Percentiles rank a stretch among this genome's conserved stretches.
Evolutionary conservation across 805 yeast species (phyloP).

Genomic region (Starmerella apis): DNA sequence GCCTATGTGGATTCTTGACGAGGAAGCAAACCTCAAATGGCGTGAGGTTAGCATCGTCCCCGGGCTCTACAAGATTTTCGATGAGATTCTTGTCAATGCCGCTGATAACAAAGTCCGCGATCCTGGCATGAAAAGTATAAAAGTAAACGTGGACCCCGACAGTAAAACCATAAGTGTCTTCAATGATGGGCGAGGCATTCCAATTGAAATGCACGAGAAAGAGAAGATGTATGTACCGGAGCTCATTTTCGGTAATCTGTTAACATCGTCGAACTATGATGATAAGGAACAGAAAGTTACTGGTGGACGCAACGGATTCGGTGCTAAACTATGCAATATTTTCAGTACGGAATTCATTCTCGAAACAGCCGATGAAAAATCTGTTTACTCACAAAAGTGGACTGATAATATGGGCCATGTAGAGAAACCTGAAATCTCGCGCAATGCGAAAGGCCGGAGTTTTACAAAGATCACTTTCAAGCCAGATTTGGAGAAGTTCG

Average conservation of each 20-base stretch:
- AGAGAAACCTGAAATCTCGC: conserved; percentile 62
- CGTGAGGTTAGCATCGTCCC: conserved; percentile 72
- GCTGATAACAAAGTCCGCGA: conserved; percentile 98
- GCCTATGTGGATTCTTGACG: conserved; percentile 78
- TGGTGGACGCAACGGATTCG: conserved; percentile 98
- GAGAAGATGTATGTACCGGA: conserved; percentile 93
- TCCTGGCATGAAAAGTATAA: conserved; percentile 74
- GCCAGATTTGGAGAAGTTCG: conserved; percentile 77
- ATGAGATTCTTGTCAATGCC: conserved; percentile 93
- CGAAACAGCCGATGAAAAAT: conserved; percentile 78
- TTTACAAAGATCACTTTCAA: conserved; percentile 78
- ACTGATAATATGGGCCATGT: conserved; percentile 70
- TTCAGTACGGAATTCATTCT: conserved; percentile 78
- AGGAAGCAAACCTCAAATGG: conserved; percentile 47
- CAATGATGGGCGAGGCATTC: conserved; percentile 94
- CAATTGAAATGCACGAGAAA: conserved; percentile 80
- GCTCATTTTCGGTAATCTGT: conserved; percentile 85
- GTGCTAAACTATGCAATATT: conserved; percentile 94
- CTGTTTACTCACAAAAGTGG: conserved; percentile 76
- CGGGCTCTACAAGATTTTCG: conserved; percentile 90
- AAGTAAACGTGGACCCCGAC: conserved; percentile 71
- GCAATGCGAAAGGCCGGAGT: conserved; percentile 39
- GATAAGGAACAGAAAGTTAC: conserved; percentile 92
- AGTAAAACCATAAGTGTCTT: conserved; percentile 63
- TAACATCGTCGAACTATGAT: conserved; percentile 92